Evolutionary conservation across 257 asterid species (phyloP).

Genomic region (Forsythia suspensa): DNA sequence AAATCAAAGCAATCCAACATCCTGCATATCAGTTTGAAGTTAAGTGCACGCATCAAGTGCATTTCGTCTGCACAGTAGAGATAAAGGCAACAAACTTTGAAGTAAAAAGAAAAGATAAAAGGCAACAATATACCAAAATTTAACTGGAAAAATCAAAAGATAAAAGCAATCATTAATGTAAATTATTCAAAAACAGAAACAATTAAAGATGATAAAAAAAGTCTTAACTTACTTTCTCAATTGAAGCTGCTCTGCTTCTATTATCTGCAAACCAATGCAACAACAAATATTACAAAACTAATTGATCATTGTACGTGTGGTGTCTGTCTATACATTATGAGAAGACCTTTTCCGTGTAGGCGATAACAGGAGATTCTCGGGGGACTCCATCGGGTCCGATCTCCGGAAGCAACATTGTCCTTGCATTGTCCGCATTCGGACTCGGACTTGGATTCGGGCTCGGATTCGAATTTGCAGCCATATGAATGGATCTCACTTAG

Average conservation of each 20-base stretch:
- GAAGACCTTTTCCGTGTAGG: slow-evolving; percentile 81
- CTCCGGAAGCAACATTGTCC: slow-evolving; percentile 50
- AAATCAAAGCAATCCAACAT: not conserved
- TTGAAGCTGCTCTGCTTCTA: slow-evolving; percentile 85
- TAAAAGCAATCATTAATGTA: not conserved
- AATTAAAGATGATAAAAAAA: not conserved
- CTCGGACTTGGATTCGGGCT: not conserved
- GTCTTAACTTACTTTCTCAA: slow-evolving; percentile 74
- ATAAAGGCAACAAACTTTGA: not conserved
- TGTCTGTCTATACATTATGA: not conserved
- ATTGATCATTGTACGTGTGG: not conserved
- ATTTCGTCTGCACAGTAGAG: not conserved
- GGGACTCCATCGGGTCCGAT: slow-evolving; percentile 94
- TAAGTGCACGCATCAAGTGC: not conserved
- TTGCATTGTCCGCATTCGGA: slow-evolving; percentile 31
- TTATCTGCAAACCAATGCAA: slow-evolving; percentile 46
- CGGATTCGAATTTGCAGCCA: slow-evolving; percentile 48
- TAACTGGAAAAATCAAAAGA: not conserved
- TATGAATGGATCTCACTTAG: slow-evolving; percentile 25
- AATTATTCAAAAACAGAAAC: not conserved
- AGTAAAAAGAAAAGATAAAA: not conserved
- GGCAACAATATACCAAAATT: not conserved
- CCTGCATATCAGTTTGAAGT: not conserved
- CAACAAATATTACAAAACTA: slow-evolving; percentile 2
- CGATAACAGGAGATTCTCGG: slow-evolving; percentile 75